A percentile compares a stretch with the other conserved stretches of the same genome.
These are phyloP conservation scores for Phialophora verrucosa DNA, from an alignment of 2,329 filamentous ascomycete species.

Conservation along the genomic window DNA sequence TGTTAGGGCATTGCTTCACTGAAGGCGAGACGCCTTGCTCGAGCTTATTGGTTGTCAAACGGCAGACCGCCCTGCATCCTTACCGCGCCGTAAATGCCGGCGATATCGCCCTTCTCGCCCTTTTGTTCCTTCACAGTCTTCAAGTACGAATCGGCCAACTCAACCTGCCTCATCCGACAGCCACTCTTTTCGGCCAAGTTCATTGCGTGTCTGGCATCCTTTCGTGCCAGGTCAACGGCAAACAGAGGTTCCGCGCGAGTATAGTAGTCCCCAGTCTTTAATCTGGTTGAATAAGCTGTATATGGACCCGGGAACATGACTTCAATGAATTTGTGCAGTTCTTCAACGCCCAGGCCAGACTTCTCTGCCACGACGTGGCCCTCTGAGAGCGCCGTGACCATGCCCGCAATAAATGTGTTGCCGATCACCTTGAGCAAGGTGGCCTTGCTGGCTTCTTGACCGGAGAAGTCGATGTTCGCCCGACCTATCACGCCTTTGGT, in stretches of 20 bases:
- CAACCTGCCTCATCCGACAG: constrained; percentile 66
- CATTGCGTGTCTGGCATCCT: constrained; percentile 78
- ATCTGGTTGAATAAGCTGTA: constrained; percentile 73
- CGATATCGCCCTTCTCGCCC: constrained; percentile 68
- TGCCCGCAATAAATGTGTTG: constrained; percentile 84
- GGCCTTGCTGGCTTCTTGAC: constrained; percentile 71
- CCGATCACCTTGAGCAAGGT: constrained; percentile 80
- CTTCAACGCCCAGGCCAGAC: constrained; percentile 72
- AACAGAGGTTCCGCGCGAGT: constrained; percentile 79
- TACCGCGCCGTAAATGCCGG: constrained; percentile 80
- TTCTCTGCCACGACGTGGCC: constrained; percentile 81
- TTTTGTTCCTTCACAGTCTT: constrained; percentile 66
- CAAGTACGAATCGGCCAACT: constrained; percentile 72
- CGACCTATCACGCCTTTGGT: constrained; percentile 74
- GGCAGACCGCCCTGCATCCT: constrained; percentile 74
- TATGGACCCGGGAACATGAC: constrained; percentile 77
- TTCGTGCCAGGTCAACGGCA: constrained; percentile 78
- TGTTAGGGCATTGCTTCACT: background rate
- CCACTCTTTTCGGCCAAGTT: constrained; percentile 68
- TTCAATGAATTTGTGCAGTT: constrained; percentile 74
- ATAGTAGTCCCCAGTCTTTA: constrained; percentile 78
- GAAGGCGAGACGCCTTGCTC: background rate
- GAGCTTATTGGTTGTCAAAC: constrained; percentile 65
- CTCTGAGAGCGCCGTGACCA: constrained; percentile 79
- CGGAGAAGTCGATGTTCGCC: constrained; percentile 72